Percentiles rank a stretch among this genome's conserved stretches.
Evolutionary conservation across 83 land plant species (phyloP).

Genomic region (Thuja plicata): DNA sequence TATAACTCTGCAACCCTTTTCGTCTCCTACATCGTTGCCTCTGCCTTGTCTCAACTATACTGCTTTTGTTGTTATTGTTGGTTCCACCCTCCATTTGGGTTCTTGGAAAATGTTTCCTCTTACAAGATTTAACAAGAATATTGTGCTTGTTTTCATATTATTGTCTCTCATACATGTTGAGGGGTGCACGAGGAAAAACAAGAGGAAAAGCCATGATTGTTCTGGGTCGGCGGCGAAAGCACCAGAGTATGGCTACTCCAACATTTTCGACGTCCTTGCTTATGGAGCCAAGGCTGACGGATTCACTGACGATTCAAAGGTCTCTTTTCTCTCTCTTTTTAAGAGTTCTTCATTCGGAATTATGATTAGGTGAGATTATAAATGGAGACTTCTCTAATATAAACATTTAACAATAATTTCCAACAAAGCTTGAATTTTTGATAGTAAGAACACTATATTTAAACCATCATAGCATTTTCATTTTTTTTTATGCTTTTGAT

Average conservation of each 20-base stretch:
- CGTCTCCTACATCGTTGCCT: neutral
- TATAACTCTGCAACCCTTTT: neutral
- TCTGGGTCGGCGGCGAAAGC: neutral
- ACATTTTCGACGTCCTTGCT: conserved; percentile 31
- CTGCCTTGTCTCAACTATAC: neutral
- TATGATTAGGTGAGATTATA: too few species aligned
- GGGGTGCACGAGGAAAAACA: neutral
- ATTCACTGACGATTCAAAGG: conserved; percentile 38
- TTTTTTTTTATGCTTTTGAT: neutral
- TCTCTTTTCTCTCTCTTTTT: neutral
- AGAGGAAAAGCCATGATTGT: neutral
- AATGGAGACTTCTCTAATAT: too few species aligned
- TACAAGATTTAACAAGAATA: neutral
- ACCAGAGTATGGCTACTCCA: conserved; percentile 12
- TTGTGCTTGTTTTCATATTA: neutral
- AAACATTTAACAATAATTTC: too few species aligned
- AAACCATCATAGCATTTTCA: neutral
- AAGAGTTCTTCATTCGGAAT: too few species aligned
- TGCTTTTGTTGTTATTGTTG: neutral
- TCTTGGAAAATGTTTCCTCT: neutral
- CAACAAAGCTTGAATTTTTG: too few species aligned
- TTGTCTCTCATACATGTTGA: neutral
- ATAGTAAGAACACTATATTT: too few species aligned
- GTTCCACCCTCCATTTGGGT: too few species aligned
- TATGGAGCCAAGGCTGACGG: conserved; percentile 52